Evolutionary conservation across 371 early-diverging fungal species (phyloP).

Genomic region (Apophysomyces variabilis): DNA sequence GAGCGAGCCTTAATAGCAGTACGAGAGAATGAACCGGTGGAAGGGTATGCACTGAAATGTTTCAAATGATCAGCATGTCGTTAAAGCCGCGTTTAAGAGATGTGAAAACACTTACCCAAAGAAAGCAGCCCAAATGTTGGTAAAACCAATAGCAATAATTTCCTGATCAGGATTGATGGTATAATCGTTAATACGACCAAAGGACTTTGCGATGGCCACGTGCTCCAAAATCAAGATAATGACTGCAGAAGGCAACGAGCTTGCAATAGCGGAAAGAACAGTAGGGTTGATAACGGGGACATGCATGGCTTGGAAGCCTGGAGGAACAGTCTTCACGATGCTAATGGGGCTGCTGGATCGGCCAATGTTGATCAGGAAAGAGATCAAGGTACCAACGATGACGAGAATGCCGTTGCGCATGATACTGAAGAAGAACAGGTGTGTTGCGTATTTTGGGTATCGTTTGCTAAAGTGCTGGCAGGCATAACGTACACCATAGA

Average conservation of each 20-base stretch:
- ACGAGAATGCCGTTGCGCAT: conserved; percentile 54
- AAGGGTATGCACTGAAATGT: conserved; percentile 43
- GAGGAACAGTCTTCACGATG: conserved; percentile 72
- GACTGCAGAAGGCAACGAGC: conserved; percentile 65
- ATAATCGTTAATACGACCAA: conserved; percentile 75
- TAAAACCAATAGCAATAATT: conserved; percentile 82
- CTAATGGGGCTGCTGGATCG: conserved; percentile 46
- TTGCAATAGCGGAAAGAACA: conserved; percentile 48
- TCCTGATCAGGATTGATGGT: conserved; percentile 78
- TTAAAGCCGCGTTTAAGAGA: conserved; percentile 49
- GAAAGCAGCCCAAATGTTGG: conserved; percentile 82
- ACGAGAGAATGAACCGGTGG: conserved; percentile 55
- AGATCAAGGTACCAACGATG: conserved; percentile 48
- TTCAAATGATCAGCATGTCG: background rate
- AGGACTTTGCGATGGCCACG: conserved; percentile 82
- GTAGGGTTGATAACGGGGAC: conserved; percentile 49
- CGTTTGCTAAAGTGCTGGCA: conserved; percentile 36
- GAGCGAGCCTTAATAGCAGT: conserved; percentile 79
- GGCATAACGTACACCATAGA: conserved; percentile 52
- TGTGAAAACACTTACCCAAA: conserved; percentile 80
- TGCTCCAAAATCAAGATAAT: conserved; percentile 83
- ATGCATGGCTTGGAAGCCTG: conserved; percentile 65
- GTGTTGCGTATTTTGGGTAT: conserved; percentile 45
- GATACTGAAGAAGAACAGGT: conserved; percentile 55
- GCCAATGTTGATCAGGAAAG: conserved; percentile 49